Evolutionary conservation across 495 filamentous ascomycete genomes (phyloP).

Genomic region (Penicillium arizonense): DNA sequence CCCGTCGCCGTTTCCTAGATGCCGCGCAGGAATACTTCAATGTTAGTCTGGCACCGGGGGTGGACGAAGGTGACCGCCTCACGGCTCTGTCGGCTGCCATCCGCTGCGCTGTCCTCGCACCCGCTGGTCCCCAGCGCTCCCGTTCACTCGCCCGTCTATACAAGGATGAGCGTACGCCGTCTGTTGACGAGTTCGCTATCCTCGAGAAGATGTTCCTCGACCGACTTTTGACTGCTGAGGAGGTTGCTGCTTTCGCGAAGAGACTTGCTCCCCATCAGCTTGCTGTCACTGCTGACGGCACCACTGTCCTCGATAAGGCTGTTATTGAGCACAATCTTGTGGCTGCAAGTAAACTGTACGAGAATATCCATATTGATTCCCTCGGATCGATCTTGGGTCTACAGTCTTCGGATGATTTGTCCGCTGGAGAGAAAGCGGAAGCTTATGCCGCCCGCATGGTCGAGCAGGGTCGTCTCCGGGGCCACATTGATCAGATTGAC

Average conservation of each 20-base stretch:
- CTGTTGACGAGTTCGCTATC: conserved; percentile 79
- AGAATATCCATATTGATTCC: conserved; percentile 79
- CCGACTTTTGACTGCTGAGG: conserved; percentile 71
- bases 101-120: conserved; percentile 89
- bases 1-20: conserved; percentile 86
- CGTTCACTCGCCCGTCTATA: conserved; percentile 78
- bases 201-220: conserved; percentile 98
- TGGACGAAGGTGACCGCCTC: conserved; percentile 83
- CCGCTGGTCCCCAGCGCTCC: conserved; percentile 83
- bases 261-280: conserved; percentile 84
- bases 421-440: conserved; percentile 78
- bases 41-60: conserved; percentile 68
- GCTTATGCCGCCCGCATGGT: conserved; percentile 93
- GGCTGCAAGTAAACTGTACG: conserved; percentile 80
- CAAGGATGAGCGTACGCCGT: conserved; percentile 83
- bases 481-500: conserved; percentile 93
- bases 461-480: conserved; percentile 82
- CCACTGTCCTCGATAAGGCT: conserved; percentile 89
- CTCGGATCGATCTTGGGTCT: conserved; percentile 76
- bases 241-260: conserved; percentile 82
- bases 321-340: conserved; percentile 96
- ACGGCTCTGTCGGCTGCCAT: conserved; percentile 86
- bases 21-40: conserved; percentile 84
- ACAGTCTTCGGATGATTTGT: conserved; percentile 34
- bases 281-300: conserved; percentile 81